These are phyloP conservation scores for Cutaneotrichosporon curvatum DNA, from an alignment of 1,284 basidiomycete genomes.

Conservation along the genomic window DNA sequence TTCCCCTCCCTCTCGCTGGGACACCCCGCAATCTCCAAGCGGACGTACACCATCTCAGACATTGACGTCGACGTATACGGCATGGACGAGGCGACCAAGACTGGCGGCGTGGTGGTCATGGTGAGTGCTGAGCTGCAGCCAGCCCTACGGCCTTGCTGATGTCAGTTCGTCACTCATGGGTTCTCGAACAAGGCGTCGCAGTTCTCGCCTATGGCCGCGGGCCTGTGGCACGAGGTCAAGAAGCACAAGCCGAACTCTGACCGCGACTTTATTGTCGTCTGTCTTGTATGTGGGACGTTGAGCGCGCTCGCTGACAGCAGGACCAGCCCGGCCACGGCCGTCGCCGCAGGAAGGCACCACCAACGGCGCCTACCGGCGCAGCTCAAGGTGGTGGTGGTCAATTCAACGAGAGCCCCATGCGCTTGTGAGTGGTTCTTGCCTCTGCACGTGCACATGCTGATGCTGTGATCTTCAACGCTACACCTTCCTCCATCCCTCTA, in stretches of 20 bases:
- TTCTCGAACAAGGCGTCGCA: conserved; percentile 29
- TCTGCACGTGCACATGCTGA: no score
- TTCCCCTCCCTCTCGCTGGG: conserved; percentile 27
- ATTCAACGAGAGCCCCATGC: conserved; percentile 53
- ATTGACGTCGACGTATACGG: conserved; percentile 36
- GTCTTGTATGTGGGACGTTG: conserved; percentile 3
- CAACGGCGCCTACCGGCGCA: conserved; percentile 45
- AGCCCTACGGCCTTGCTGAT: no score
- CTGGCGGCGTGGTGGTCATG: conserved; percentile 25
- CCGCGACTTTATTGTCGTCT: conserved; percentile 41
- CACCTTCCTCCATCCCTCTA: no score
- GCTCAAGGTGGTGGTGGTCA: conserved; percentile 54
- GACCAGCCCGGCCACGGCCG: conserved; percentile 72
- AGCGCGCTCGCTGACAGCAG: conserved; percentile 45
- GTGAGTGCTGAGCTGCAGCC: conserved; percentile 20
- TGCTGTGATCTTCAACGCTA: no score
- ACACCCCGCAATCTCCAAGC: conserved; percentile 9
- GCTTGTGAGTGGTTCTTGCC: no score
- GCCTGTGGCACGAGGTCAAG: conserved; percentile 27
- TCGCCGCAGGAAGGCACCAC: conserved; percentile 50
- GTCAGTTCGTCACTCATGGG: conserved; percentile 39
- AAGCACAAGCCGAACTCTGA: conserved; percentile 13
- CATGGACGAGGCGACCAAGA: conserved; percentile 32
- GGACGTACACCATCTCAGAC: conserved; percentile 25
- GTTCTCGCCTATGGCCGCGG: conserved; percentile 31